phyloP scores from a whole-genome alignment of 2,329 filamentous ascomycete genomes.

The Penicillium sp. region DNA sequence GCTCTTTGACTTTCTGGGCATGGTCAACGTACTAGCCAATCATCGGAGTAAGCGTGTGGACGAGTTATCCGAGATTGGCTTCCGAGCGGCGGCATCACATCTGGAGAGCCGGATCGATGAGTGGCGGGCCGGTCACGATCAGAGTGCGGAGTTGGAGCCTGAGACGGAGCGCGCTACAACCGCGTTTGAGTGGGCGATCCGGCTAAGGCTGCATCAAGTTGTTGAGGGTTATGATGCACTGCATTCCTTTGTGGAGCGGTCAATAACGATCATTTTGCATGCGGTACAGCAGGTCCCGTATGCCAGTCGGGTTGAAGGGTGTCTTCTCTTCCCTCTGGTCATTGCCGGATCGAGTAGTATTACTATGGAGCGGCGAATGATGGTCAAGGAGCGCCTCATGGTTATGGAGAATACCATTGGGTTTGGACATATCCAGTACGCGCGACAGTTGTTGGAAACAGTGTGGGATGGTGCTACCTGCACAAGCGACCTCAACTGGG shows the following conservation, averaged over 20 bases:
- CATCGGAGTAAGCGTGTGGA: slow-evolving; percentile 31
- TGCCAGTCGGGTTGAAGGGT: slow-evolving; percentile 46
- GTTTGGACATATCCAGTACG: slow-evolving; percentile 48
- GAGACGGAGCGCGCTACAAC: slow-evolving; percentile 41
- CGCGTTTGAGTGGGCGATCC: slow-evolving; percentile 48
- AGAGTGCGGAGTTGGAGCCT: slow-evolving; percentile 9
- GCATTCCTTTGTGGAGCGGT: slow-evolving; percentile 37
- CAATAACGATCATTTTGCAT: slow-evolving; percentile 40
- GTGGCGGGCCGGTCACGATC: slow-evolving; percentile 38
- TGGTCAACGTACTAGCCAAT: slow-evolving; percentile 33
- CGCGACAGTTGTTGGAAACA: slow-evolving; percentile 43
- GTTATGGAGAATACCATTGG: slow-evolving; percentile 50
- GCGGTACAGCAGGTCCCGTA: slow-evolving; percentile 45
- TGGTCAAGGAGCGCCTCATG: slow-evolving; percentile 45
- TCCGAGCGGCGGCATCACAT: slow-evolving; percentile 34
- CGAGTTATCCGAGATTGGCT: slow-evolving; percentile 33
- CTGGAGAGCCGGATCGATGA: slow-evolving; percentile 42
- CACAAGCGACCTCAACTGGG: slow-evolving; percentile 31
- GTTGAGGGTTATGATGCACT: slow-evolving; percentile 45
- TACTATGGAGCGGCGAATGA: slow-evolving; percentile 39
- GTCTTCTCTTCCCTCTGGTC: slow-evolving; percentile 46
- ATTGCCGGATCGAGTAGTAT: slow-evolving; percentile 46
- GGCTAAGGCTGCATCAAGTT: slow-evolving; percentile 47
- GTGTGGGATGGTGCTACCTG: slow-evolving; percentile 38
- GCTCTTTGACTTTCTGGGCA: slow-evolving; percentile 30